Evolutionary conservation across 345 rosid species (phyloP), one percentile per base, ranked within the genome.

Genomic region (Citrus inodora): DNA sequence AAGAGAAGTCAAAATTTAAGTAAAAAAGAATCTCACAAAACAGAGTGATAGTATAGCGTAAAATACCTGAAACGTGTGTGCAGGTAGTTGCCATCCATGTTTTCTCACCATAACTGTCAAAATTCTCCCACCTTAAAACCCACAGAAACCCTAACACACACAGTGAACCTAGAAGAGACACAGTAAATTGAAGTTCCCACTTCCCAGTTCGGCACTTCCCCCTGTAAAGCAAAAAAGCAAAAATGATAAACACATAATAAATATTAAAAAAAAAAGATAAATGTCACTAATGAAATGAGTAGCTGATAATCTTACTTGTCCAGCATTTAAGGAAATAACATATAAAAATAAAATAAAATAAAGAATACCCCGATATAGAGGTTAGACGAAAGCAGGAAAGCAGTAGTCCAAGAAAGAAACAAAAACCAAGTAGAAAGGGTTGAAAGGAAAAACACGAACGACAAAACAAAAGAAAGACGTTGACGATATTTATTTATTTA

Each of bases 71-170:
- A 92, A 90, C 64, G 94, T 92, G 82, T 95, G 99, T 17, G 99
- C 99, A 27, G 99, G 99, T 10, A 95, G 89, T 79, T 95, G 95
- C 99, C 98, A 95, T 71, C 99, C 99, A 85, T 95, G 98, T 83
- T 91, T 93, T 85, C 99, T 91, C 91, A 84, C 95, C 99, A 95
- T 93, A 62, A 53, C 91, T 88, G 28, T 78, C 33, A 67, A 60
- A 67, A 65, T 58, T 76, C 74, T 63, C 79, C 76, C 73, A 76
- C 73, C 65, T 46, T 28, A 78, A 82, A 76, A 71, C 66, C 78
- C 63, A 74, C 69, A 46, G 46, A 46, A 63, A 70, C 32, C 40
- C 74, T 48, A 27, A 46, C 6, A 27, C 73, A n/a, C 22, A 70
- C 58, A 17, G 25, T 17, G 42, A 71, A 71, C 9, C 61, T 9